Evolutionary conservation across 164 flowering plant species (phyloP).

Genomic region (Macadamia integrifolia): DNA sequence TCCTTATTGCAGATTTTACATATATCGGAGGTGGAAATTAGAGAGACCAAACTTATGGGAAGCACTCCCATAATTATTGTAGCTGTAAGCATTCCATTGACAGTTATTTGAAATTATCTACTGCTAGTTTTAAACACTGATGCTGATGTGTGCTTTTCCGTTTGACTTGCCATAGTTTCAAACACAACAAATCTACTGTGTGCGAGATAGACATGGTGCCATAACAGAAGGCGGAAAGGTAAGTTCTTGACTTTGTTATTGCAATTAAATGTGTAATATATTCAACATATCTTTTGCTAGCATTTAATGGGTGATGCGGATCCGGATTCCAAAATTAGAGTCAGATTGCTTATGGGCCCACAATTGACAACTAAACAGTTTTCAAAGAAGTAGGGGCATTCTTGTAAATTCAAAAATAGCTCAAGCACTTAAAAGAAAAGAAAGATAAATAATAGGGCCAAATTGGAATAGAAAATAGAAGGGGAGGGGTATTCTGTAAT

Average conservation of each 20-base stretch:
- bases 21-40: constrained; percentile 75
- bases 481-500: no score
- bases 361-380: no score
- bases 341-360: no score
- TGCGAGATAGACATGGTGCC: constrained; percentile 67
- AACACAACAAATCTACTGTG: constrained; percentile 88
- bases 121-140: background rate
- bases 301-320: no score
- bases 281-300: no score
- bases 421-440: no score
- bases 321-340: no score
- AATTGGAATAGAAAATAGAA: no score
- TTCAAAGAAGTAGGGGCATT: no score
- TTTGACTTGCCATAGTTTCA: constrained; percentile 56
- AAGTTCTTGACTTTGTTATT: constrained; percentile 1
- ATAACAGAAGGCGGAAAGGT: constrained; percentile 92
- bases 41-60: constrained; percentile 92
- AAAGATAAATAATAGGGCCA: no score
- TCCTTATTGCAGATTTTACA: constrained; percentile 67
- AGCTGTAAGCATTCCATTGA: constrained; percentile 39
- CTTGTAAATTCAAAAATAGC: no score
- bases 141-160: constrained; percentile 2
- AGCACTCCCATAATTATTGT: constrained; percentile 72
- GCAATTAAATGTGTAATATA: no score
- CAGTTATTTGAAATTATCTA: background rate